A percentile compares a stretch with the other conserved stretches of the same genome.
phyloP scores from a whole-genome alignment of 1,139 yeast species.

The Scheffersomyces parashehatae region DNA sequence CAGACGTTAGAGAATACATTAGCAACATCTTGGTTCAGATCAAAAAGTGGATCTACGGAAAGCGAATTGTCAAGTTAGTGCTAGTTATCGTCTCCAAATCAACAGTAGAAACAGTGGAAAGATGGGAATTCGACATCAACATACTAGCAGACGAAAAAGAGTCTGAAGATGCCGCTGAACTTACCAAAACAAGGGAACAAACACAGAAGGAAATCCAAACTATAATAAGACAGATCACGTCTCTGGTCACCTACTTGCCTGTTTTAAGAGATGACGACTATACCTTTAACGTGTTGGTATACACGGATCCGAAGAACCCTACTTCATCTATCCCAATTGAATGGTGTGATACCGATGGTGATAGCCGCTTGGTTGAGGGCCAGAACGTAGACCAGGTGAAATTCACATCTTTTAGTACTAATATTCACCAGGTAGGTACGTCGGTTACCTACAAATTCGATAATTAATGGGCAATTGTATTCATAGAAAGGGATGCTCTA shows the following conservation, averaged over 20 bases:
- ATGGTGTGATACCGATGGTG: slow-evolving; percentile 77
- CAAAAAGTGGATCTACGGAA: slow-evolving; percentile 78
- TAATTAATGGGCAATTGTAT: neutral
- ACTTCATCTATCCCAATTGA: slow-evolving; percentile 61
- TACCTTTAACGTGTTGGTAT: slow-evolving; percentile 85
- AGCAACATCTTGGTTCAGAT: slow-evolving; percentile 70
- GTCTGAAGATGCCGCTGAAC: slow-evolving; percentile 1
- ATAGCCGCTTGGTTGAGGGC: slow-evolving; percentile 56
- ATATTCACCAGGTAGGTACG: slow-evolving; percentile 71
- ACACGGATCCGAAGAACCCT: slow-evolving; percentile 71
- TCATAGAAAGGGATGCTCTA: too few relatives aligned
- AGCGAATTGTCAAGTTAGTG: slow-evolving; percentile 67
- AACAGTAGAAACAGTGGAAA: slow-evolving; percentile 68
- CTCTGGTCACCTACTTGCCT: slow-evolving; percentile 85
- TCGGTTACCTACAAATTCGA: slow-evolving; percentile 65
- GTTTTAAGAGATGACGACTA: slow-evolving; percentile 64
- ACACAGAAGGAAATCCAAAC: slow-evolving; percentile 80
- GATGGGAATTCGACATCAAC: slow-evolving; percentile 82
- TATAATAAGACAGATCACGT: slow-evolving; percentile 84
- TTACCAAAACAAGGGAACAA: slow-evolving; percentile 42
- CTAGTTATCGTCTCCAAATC: slow-evolving; percentile 71
- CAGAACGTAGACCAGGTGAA: slow-evolving; percentile 64
- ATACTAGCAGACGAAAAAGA: slow-evolving; percentile 22
- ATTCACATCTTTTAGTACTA: slow-evolving; percentile 69
- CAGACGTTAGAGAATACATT: slow-evolving; percentile 73